phyloP scores from a whole-genome alignment of 2,329 filamentous ascomycete species.

The Sporothrix euskadiensis region DNA sequence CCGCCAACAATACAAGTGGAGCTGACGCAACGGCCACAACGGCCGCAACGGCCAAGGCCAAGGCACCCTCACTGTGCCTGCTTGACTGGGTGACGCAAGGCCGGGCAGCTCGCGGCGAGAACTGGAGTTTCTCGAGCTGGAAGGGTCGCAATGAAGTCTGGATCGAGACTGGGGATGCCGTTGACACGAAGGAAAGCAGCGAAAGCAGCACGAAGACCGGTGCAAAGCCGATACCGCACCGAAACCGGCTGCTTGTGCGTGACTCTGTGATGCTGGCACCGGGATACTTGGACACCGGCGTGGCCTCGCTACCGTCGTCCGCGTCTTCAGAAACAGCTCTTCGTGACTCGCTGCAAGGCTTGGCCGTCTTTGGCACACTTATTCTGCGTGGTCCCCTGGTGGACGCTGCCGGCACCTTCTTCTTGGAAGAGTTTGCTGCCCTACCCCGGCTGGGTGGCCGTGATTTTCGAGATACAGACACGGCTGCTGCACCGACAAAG shows the following conservation, averaged over 20 bases:
- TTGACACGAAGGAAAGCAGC: slow-evolving; percentile 35
- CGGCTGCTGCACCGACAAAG: slow-evolving; percentile 45
- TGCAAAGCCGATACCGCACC: background rate
- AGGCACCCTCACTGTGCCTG: slow-evolving; percentile 65
- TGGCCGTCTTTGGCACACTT: slow-evolving; percentile 80
- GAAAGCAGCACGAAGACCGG: slow-evolving; percentile 27
- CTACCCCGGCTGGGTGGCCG: slow-evolving; percentile 80
- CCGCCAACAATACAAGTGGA: slow-evolving; percentile 31
- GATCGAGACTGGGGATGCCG: slow-evolving; percentile 35
- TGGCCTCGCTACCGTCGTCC: background rate
- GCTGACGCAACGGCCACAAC: too few relatives aligned
- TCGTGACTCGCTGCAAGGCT: slow-evolving; percentile 67
- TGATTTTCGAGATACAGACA: slow-evolving; percentile 61
- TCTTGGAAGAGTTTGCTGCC: slow-evolving; percentile 74
- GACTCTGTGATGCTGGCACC: slow-evolving; percentile 71
- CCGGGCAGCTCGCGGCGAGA: slow-evolving; percentile 78
- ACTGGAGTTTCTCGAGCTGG: slow-evolving; percentile 82
- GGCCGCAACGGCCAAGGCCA: too few relatives aligned
- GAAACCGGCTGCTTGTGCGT: slow-evolving; percentile 69
- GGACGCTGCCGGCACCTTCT: slow-evolving; percentile 66
- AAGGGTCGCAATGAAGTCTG: slow-evolving; percentile 87
- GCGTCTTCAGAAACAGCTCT: slow-evolving; percentile 42
- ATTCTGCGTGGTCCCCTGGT: slow-evolving; percentile 76
- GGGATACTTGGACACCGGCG: slow-evolving; percentile 38
- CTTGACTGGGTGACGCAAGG: slow-evolving; percentile 95